A percentile compares a stretch with the other conserved stretches of the same genome.
Evolutionary conservation across 78 protist species (phyloP).

Genomic region (Protostelium mycophagum): DNA sequence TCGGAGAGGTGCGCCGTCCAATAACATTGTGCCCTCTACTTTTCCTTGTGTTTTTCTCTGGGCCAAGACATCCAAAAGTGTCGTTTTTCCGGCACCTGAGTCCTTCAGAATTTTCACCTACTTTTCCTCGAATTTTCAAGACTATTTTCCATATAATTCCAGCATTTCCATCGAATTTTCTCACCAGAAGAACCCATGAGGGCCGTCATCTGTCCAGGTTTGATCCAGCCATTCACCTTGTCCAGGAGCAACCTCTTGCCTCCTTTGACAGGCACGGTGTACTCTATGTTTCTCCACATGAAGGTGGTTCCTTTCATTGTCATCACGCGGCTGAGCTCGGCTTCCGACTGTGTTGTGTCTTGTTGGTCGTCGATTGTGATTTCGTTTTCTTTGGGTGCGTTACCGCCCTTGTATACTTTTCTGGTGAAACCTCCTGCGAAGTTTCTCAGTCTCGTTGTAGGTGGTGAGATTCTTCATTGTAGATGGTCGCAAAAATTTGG

Average conservation of each 20-base stretch:
- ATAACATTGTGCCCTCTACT: conserved; percentile 31
- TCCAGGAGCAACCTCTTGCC: conserved; percentile 20
- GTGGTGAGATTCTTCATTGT: background rate
- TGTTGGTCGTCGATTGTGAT: conserved; percentile 10
- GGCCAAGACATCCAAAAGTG: conserved; percentile 76
- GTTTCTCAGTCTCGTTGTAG: too few species aligned
- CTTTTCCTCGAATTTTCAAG: background rate
- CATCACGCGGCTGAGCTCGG: conserved; percentile 11
- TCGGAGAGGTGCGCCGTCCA: conserved; percentile 57
- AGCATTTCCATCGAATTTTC: background rate
- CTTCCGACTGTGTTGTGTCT: conserved; percentile 8
- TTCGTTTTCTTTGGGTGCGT: conserved; percentile 52
- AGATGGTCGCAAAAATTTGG: background rate
- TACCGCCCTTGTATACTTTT: conserved; percentile 31
- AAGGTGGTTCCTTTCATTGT: conserved; percentile 24
- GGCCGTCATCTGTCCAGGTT: conserved; percentile 66
- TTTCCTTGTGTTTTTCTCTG: conserved; percentile 65
- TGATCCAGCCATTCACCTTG: conserved; percentile 27
- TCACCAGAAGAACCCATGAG: conserved; percentile 54
- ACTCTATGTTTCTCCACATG: conserved; percentile 35
- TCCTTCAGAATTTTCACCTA: background rate
- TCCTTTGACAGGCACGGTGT: conserved; percentile 35
- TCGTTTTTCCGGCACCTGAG: conserved; percentile 89
- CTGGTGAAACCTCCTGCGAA: background rate
- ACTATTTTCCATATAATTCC: background rate